These are phyloP conservation scores for Arthrobotrys entomopaga DNA, from an alignment of 2,329 filamentous ascomycete genomes.

Conservation along the genomic window DNA sequence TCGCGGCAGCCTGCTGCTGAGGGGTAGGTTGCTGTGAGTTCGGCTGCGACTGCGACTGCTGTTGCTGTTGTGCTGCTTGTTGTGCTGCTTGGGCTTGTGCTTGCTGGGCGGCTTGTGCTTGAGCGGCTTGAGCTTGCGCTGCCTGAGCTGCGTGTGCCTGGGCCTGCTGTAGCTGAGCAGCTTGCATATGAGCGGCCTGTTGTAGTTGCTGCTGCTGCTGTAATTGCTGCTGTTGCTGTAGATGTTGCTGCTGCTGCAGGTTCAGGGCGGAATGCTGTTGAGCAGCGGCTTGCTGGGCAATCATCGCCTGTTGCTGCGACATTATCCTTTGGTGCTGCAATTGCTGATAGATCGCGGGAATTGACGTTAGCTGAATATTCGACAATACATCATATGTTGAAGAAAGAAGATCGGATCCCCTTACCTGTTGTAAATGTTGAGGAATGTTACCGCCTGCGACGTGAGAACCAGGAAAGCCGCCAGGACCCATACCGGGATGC, in stretches of 20 bases:
- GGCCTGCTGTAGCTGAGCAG: constrained; percentile 28
- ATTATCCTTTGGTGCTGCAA: constrained; percentile 1
- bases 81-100: constrained; percentile 57
- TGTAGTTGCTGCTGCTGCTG: constrained; percentile 32
- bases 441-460: constrained; percentile 25
- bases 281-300: constrained; percentile 13
- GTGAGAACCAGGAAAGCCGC: constrained; percentile 37
- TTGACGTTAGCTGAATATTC: background rate
- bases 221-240: constrained; percentile 6
- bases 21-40: constrained; percentile 58
- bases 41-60: constrained; percentile 56
- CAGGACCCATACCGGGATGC: constrained; percentile 31
- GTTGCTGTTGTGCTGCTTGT: constrained; percentile 54
- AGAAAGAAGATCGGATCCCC: constrained; percentile 3
- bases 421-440: constrained; percentile 51
- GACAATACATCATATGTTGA: background rate
- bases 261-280: constrained; percentile 20
- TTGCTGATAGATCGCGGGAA: background rate
- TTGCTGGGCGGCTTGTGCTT: constrained; percentile 35
- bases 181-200: constrained; percentile 20
- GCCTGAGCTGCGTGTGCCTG: constrained; percentile 57
- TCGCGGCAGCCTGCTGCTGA: constrained; percentile 21
- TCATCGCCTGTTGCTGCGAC: constrained; percentile 32
- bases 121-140: constrained; percentile 58
- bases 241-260: constrained; percentile 10